Evolutionary conservation across 1,284 basidiomycete genomes (phyloP), one percentile per base, ranked within the genome.

Genomic region (Kwoniella shivajii): DNA sequence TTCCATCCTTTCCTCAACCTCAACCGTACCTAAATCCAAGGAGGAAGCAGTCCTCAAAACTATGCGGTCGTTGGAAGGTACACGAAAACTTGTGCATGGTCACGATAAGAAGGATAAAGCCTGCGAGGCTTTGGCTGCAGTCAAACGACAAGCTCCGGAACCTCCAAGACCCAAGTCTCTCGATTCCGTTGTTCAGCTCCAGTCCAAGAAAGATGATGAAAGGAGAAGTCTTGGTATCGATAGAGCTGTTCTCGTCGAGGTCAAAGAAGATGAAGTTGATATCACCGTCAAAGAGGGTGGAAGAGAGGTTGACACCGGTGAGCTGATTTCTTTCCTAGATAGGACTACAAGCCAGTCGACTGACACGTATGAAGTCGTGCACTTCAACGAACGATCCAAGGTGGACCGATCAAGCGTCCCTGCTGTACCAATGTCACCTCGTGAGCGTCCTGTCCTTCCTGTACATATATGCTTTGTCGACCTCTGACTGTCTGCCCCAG

Each of bases 51-150:
- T 72, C 2, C 53, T 64, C 20, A 61, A 59, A 33, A 68, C 73
- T 2, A 69, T 74, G 71, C 61, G 61, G n/a, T 70, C 67, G 1
- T 63, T 74, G 22, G 72, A 73, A 56, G 72, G 72, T 22, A 60
- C 51, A 6, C 48, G 53, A 11, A 56, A 60, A 44, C n/a, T 48
- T 34, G 36, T 52, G 11, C 53, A 54, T 24, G 18, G 31, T 16
- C 27, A 48, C 6, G 22, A 37, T 20, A 39, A 60, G 20, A 57
- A 49, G 30, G 56, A 51, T 36, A 63, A 59, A 31, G 60, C 59
- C 36, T 22, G 59, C 10, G 66, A 71, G 30, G 62, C 71, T 11
- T 33, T 68, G 9, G 60, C 55, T 11, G 43, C 50, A 10, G 65
- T 71, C 30, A 61, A 54, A 34, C 55, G 69, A 29, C 65, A 63